phyloP scores from a whole-genome alignment of 2,329 filamentous ascomycete species.

The Aspergillus tubingensis region DNA sequence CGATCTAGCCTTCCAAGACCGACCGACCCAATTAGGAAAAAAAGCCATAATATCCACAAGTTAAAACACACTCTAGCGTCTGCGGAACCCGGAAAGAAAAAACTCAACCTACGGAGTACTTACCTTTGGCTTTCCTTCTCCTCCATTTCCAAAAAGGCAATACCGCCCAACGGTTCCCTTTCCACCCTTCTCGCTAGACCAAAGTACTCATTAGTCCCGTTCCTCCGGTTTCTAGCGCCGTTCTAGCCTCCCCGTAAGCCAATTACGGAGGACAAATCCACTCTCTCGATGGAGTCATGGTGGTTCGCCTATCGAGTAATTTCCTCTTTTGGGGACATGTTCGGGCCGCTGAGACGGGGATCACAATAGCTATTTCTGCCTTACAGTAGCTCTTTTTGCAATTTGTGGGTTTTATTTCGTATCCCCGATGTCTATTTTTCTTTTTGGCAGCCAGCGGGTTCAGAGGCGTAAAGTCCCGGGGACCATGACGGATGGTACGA shows the following conservation, averaged over 20 bases:
- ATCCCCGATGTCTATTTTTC: too few relatives aligned
- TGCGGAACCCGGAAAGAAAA: not conserved
- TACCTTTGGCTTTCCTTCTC: too few relatives aligned
- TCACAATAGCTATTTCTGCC: not conserved
- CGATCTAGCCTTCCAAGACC: too few relatives aligned
- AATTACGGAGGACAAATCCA: not conserved
- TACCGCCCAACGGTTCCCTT: constrained; percentile 16
- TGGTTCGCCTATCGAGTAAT: not conserved
- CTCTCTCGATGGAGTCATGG: not conserved
- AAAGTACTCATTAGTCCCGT: not conserved
- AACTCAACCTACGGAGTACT: not conserved
- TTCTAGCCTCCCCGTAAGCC: constrained; percentile 19
- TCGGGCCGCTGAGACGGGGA: not conserved
- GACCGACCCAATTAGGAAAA: too few relatives aligned
- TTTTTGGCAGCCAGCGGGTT: not conserved
- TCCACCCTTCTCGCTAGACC: not conserved
- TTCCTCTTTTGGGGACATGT: not conserved
- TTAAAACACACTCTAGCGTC: not conserved
- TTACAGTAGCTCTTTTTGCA: not conserved
- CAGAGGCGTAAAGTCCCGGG: not conserved
- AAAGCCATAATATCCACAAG: too few relatives aligned
- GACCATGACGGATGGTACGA: constrained; percentile 5
- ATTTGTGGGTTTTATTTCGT: too few relatives aligned
- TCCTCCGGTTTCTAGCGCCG: constrained; percentile 20
- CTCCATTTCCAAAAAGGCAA: too few relatives aligned